Conservation (phyloP, 139 green algal genomes). For the Chlorella ohadii region DNA sequence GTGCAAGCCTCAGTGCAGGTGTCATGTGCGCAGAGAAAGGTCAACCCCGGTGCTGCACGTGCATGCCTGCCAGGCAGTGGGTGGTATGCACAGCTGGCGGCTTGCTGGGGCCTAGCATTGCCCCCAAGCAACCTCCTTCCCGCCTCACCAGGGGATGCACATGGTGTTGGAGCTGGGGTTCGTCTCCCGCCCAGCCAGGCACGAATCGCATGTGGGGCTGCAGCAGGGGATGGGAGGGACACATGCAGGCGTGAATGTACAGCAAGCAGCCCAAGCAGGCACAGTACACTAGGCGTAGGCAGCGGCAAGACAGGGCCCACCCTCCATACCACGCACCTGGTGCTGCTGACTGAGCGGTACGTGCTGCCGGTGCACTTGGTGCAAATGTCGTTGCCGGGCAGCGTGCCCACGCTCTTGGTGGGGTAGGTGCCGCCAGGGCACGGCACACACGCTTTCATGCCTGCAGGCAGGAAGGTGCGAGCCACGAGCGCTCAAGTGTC, state of each 20-base stretch:
- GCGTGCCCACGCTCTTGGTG: neutral
- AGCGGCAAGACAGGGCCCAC: too few species aligned
- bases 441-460: neutral
- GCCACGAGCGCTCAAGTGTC: too few species aligned
- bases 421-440: neutral
- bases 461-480: neutral
- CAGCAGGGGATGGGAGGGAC: neutral
- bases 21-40: too few species aligned
- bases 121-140: too few species aligned
- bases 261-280: too few species aligned
- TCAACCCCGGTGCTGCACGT: too few species aligned
- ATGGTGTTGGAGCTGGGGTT: neutral
- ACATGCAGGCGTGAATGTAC: too few species aligned
- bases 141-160: slow-evolving; percentile 9
- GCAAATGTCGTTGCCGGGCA: slow-evolving; percentile 20
- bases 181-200: slow-evolving; percentile 4
- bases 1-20: too few species aligned
- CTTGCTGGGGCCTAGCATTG: too few species aligned
- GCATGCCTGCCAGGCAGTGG: too few species aligned
- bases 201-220: neutral
- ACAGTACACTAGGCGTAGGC: too few species aligned
- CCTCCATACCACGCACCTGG: neutral
- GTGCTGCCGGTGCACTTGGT: neutral
- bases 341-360: neutral
- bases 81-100: too few species aligned